Evolutionary conservation across 2,329 filamentous ascomycete genomes (phyloP).

Genomic region (Talaromyces pinophilus): DNA sequence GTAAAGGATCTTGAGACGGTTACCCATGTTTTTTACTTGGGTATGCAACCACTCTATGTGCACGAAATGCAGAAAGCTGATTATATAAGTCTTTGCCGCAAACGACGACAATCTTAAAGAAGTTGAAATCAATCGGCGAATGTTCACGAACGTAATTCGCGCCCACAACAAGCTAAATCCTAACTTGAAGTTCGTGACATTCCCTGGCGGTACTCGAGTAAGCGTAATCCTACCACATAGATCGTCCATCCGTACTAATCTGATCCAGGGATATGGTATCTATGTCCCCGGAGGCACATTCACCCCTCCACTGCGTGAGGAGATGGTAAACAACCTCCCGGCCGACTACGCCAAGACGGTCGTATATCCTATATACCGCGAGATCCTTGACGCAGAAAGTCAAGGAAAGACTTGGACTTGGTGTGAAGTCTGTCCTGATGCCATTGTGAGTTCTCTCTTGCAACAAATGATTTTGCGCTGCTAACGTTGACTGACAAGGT

Average conservation of each 20-base stretch:
- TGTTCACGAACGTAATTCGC: not conserved
- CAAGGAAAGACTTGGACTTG: not conserved
- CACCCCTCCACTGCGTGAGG: not conserved
- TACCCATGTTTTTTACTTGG: not conserved
- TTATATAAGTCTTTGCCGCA: not conserved
- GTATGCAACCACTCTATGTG: not conserved
- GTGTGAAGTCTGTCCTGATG: not conserved
- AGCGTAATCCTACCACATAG: not conserved
- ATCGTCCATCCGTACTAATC: not conserved
- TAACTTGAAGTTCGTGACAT: not conserved
- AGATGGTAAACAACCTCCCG: not conserved
- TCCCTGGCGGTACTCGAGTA: not conserved
- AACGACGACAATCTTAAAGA: not conserved
- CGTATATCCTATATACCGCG: slow-evolving; percentile 32
- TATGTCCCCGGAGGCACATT: not conserved
- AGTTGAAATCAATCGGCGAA: not conserved
- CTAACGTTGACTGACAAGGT: slow-evolving; percentile 21
- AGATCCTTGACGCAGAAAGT: not conserved
- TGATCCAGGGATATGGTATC: not conserved
- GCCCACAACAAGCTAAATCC: not conserved
- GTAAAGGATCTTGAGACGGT: not conserved
- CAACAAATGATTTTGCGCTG: not conserved
- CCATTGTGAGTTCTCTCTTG: not conserved
- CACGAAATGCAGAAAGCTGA: not conserved
- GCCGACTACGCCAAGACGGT: slow-evolving; percentile 32